phyloP scores from a whole-genome alignment of 352 stramenopile genomes.

The Pythium phragmiticola region DNA sequence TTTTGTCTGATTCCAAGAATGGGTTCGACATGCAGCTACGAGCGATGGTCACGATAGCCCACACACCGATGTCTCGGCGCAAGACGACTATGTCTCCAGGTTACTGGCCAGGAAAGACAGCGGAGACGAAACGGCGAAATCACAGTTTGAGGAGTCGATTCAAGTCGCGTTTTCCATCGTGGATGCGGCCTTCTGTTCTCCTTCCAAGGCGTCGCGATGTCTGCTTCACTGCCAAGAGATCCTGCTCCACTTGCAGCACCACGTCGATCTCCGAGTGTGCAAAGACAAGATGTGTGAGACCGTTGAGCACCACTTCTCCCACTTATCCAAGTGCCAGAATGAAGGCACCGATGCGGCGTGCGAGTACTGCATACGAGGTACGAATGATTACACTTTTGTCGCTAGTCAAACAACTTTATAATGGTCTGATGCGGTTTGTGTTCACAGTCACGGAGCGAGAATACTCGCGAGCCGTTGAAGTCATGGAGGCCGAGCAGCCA shows the following conservation, averaged over 20 bases:
- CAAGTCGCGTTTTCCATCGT: conserved; percentile 29
- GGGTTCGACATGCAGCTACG: no score
- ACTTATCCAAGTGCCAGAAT: conserved; percentile 28
- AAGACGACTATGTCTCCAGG: conserved; percentile 19
- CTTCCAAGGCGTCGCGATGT: conserved; percentile 25
- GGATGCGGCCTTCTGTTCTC: conserved; percentile 33
- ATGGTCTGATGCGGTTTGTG: neutral
- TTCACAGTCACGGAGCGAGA: conserved; percentile 27
- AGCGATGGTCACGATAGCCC: neutral
- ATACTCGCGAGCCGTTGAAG: conserved; percentile 28
- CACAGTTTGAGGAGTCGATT: conserved; percentile 22
- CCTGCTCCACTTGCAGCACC: conserved; percentile 32
- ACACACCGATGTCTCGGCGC: neutral
- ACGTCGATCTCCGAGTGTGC: conserved; percentile 29
- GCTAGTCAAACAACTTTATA: no score
- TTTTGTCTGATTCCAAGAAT: neutral
- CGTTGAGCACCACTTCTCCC: conserved; percentile 34
- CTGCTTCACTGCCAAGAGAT: conserved; percentile 31
- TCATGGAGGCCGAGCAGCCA: conserved; percentile 29
- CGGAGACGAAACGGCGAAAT: conserved; percentile 11
- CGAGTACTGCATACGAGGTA: conserved; percentile 39
- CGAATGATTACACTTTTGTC: neutral
- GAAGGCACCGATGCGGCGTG: conserved; percentile 18
- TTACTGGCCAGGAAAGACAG: conserved; percentile 22
- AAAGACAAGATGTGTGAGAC: conserved; percentile 25